Percentiles rank a stretch among this genome's conserved stretches.
Evolutionary conservation across 2,329 filamentous ascomycete species (phyloP).

Genomic region (Neofusicoccum sp.): DNA sequence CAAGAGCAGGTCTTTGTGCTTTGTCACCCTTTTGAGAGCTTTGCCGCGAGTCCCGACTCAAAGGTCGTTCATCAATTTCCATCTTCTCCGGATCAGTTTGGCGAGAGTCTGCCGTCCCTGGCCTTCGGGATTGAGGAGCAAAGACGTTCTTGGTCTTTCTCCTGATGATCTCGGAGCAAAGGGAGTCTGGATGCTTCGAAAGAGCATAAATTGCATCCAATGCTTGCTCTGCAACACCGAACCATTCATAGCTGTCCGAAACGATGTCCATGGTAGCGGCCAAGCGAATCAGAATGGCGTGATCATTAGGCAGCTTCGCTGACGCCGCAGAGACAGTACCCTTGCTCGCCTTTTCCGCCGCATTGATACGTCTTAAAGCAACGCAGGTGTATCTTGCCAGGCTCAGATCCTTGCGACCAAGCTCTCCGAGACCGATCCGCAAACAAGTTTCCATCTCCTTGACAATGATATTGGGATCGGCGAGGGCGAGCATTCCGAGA

Average conservation of each 20-base stretch:
- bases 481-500: constrained; percentile 91
- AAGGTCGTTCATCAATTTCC: constrained; percentile 23
- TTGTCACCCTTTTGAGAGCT: constrained; percentile 27
- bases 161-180: constrained; percentile 87
- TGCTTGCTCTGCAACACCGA: constrained; percentile 91
- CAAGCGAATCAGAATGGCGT: constrained; percentile 78
- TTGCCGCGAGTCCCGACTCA: constrained; percentile 10
- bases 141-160: constrained; percentile 83
- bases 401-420: constrained; percentile 79
- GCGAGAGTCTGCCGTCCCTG: neutral
- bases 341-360: constrained; percentile 75
- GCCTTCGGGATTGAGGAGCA: constrained; percentile 48
- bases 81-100: constrained; percentile 14
- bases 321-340: constrained; percentile 51
- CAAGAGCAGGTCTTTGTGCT: constrained; percentile 68
- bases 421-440: constrained; percentile 77
- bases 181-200: constrained; percentile 87
- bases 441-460: constrained; percentile 95
- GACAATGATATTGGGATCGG: constrained; percentile 87
- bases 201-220: constrained; percentile 93
- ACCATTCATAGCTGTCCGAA: constrained; percentile 89
- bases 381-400: constrained; percentile 95
- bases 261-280: constrained; percentile 82
- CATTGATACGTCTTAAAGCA: constrained; percentile 85
- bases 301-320: constrained; percentile 77